A percentile compares a stretch with the other conserved stretches of the same genome.
Evolutionary conservation across 2,329 filamentous ascomycete species (phyloP).

Genomic region (Monosporascus sp.): DNA sequence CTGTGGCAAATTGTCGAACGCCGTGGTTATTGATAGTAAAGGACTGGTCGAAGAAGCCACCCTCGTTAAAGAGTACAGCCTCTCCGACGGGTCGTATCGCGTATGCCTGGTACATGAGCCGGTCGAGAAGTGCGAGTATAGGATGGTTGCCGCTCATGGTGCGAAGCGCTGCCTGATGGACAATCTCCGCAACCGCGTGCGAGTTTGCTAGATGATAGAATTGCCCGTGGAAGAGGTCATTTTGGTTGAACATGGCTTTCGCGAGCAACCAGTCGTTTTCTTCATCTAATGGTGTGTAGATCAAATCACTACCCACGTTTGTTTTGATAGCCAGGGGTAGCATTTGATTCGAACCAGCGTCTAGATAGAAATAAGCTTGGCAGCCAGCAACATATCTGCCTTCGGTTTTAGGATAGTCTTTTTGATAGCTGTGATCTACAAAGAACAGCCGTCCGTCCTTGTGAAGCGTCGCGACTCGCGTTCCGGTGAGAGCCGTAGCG

Average conservation of each 20-base stretch:
- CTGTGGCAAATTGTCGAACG: conserved; percentile 2
- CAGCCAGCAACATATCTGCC: conserved; percentile 18
- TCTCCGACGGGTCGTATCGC: conserved; percentile 17
- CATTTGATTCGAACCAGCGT: conserved; percentile 17
- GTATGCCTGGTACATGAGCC: conserved; percentile 20
- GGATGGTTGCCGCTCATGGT: conserved; percentile 28
- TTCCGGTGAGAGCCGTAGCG: too few species aligned
- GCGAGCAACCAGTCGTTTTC: conserved; percentile 31
- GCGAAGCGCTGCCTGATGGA: conserved; percentile 26
- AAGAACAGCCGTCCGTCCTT: too few species aligned
- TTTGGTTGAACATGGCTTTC: conserved; percentile 18
- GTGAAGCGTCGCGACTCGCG: too few species aligned
- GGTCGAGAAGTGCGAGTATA: conserved; percentile 22
- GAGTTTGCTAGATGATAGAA: conserved; percentile 26
- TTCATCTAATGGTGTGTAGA: conserved; percentile 29
- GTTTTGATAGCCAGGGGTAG: conserved; percentile 28
- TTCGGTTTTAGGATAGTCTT: not conserved
- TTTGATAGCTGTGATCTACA: too few species aligned
- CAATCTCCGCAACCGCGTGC: conserved; percentile 26
- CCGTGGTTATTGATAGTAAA: conserved; percentile 5
- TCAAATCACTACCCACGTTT: conserved; percentile 24
- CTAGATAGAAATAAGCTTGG: conserved; percentile 27
- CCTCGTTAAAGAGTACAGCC: conserved; percentile 15
- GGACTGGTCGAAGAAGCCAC: conserved; percentile 17
- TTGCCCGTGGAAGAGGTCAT: conserved; percentile 29